Evolutionary conservation across 140 eudicot genomes (phyloP), one percentile per base, ranked within the genome.

Genomic region (Anethum foeniculum): DNA sequence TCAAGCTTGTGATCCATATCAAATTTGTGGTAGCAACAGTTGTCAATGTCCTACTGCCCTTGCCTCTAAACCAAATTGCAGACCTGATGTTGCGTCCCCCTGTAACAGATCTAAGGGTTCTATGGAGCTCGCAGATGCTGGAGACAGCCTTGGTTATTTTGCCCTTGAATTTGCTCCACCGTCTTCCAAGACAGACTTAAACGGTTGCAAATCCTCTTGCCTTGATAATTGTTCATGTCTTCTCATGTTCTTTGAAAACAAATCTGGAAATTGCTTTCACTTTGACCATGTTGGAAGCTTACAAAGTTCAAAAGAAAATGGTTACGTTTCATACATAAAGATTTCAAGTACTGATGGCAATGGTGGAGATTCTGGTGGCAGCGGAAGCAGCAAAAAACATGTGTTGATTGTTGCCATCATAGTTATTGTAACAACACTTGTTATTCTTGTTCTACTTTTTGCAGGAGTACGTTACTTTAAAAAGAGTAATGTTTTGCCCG

Each of bases 261-360:
- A 41, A 39, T 81, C 97, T 0, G 89, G 97, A 71, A 92, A 84
- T 60, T 95, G 99, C 86, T 92, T 84, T 81, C 48, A 88, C 74
- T 95, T 95, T 86, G 91, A 92, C 47, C 86, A 86, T 78, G 88
- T 92, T 38, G 99, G 99, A 73, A 95, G 97, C 86, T 88, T 92
- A 77, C 84, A 86, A 78, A 85, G 87, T 2, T 85, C 94, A 7
- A 81, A 68, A 56, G 86, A 87, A 48, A 84, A 54, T 18, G 83
- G 75, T 68, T 81, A 78, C 23, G 79, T 52, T 44, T 83, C 96
- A 44, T 90, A 78, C 81, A 72, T 93, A 43, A 91, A 89, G 85
- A 84, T 93, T 75, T 80, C 82, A 34, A 47, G 58, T 6, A 78
- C 77, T 4, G 83, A 85, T 23, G 80, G 82, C 19, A 79, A 64